Evolutionary conservation across 2,329 filamentous ascomycete species (phyloP).

Genomic region (Botryotinia convoluta): DNA sequence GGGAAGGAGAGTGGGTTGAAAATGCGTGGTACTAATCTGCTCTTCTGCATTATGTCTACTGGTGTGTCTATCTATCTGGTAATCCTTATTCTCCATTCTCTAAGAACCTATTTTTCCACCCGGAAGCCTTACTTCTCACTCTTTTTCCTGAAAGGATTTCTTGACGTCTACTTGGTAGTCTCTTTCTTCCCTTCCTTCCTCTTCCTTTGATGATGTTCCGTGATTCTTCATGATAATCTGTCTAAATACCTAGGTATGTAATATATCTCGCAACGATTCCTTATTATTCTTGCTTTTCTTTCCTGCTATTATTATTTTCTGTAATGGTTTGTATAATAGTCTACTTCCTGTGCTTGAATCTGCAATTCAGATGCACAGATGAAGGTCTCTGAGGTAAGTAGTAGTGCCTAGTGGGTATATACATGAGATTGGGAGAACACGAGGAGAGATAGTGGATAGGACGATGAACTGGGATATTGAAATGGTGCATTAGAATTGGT

Average conservation of each 20-base stretch:
- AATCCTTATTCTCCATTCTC: not conserved
- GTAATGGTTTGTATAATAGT: not conserved
- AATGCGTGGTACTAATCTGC: not conserved
- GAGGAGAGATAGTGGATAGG: not conserved
- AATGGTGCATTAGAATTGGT: not conserved
- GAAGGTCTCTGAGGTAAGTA: not conserved
- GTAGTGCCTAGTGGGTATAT: not conserved
- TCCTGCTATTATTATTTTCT: not conserved
- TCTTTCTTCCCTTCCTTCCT: not conserved
- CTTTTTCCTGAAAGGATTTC: not conserved
- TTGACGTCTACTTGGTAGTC: not conserved
- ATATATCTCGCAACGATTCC: not conserved
- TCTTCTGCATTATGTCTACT: not conserved
- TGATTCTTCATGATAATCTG: not conserved
- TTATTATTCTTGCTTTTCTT: not conserved
- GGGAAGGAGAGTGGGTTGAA: not conserved
- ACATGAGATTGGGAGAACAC: not conserved
- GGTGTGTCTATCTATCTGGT: not conserved
- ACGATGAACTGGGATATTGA: not conserved
- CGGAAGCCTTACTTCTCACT: not conserved
- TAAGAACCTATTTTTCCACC: not conserved
- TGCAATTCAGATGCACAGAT: not conserved
- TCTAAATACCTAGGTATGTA: not conserved
- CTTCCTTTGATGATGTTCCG: not conserved
- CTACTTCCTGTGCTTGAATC: not conserved